phyloP scores from a whole-genome alignment of 306 rosid species.

The Neltuma alba region DNA sequence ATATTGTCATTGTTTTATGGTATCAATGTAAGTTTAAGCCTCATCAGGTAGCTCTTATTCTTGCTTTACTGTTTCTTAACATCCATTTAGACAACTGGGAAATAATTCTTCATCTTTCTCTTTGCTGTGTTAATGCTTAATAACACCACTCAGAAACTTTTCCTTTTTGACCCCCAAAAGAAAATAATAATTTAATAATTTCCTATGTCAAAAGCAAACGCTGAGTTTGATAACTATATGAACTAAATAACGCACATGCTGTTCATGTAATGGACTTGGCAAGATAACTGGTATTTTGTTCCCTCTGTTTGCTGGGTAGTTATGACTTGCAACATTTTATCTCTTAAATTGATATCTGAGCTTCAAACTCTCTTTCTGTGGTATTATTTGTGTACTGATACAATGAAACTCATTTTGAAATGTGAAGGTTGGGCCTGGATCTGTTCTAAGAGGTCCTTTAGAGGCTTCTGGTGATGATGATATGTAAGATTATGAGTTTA shows the following conservation, averaged over 20 bases:
- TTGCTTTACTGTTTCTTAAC: slow-evolving; percentile 22
- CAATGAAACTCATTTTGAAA: slow-evolving; percentile 41
- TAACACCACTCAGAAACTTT: not conserved
- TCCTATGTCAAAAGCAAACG: slow-evolving; percentile 16
- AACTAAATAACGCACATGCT: not conserved
- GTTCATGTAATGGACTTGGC: too few relatives aligned
- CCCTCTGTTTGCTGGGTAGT: slow-evolving; percentile 27
- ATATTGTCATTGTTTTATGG: slow-evolving; percentile 78
- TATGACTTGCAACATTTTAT: slow-evolving; percentile 18
- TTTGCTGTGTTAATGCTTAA: slow-evolving; percentile 6
- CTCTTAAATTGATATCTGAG: slow-evolving; percentile 25
- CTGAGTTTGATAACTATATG: slow-evolving; percentile 13
- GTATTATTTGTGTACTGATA: slow-evolving; percentile 32
- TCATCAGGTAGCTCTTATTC: slow-evolving; percentile 14
- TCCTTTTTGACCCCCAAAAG: not conserved
- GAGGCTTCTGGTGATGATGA: slow-evolving; percentile 46
- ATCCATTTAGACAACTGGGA: too few relatives aligned
- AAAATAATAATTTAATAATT: not conserved
- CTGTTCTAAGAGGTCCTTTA: slow-evolving; percentile 86
- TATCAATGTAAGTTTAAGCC: slow-evolving; percentile 64
- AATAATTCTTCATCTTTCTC: too few relatives aligned
- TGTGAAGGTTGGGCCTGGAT: slow-evolving; percentile 82
- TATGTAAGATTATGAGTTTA: slow-evolving; percentile 52
- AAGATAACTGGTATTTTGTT: slow-evolving; percentile 25
- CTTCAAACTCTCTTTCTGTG: slow-evolving; percentile 16